phyloP scores from a whole-genome alignment of 2,329 filamentous ascomycete species.

The Nemania bipapillata region DNA sequence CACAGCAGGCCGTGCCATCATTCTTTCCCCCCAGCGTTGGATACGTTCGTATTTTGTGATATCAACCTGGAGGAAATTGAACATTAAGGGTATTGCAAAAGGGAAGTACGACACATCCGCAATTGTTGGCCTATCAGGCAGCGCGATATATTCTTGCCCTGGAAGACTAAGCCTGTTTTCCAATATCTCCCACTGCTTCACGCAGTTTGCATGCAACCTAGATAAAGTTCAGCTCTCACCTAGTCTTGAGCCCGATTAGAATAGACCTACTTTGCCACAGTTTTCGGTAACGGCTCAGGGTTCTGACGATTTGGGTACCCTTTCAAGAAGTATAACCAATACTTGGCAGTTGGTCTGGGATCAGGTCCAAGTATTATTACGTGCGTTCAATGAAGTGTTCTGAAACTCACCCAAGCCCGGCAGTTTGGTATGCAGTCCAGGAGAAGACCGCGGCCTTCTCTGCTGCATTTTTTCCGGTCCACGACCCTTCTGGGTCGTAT shows the following conservation, averaged over 20 bases:
- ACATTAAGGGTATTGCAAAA: constrained; percentile 55
- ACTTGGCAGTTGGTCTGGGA: constrained; percentile 51
- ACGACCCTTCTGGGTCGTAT: constrained; percentile 52
- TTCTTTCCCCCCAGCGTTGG: constrained; percentile 46
- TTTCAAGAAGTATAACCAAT: constrained; percentile 52
- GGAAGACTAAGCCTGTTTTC: constrained; percentile 41
- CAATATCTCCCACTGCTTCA: constrained; percentile 49
- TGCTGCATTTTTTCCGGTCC: constrained; percentile 48
- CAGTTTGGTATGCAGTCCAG: constrained; percentile 54
- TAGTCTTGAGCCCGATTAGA: no score
- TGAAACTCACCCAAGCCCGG: constrained; percentile 51
- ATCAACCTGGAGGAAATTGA: constrained; percentile 50
- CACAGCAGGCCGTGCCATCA: constrained; percentile 45
- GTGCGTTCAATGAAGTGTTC: no score
- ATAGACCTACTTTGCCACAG: constrained; percentile 33
- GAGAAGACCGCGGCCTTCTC: constrained; percentile 48
- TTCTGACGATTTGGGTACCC: constrained; percentile 48
- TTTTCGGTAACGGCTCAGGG: constrained; percentile 40
- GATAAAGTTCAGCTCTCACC: no score
- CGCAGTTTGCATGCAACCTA: constrained; percentile 45
- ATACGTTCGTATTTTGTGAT: constrained; percentile 50
- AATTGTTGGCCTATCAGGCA: constrained; percentile 52
- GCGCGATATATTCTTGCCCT: constrained; percentile 51
- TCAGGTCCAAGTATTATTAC: no score
- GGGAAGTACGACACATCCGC: constrained; percentile 54